Evolutionary conservation across 2,329 filamentous ascomycete genomes (phyloP).

Genomic region (Bipolaris cookei): DNA sequence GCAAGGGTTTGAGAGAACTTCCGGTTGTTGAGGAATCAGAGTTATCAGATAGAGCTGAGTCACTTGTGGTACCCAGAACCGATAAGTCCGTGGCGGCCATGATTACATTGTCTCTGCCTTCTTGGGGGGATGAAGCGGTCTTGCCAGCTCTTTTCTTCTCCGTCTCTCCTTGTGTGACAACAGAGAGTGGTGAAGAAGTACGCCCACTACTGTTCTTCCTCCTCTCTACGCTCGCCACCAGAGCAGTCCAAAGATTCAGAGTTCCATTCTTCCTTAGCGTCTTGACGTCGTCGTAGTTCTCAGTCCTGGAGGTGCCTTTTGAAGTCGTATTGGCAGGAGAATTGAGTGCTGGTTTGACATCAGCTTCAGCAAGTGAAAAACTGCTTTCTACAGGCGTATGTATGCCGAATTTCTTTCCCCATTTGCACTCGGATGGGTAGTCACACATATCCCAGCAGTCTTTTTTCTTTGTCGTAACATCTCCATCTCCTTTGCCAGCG

Average conservation of each 20-base stretch:
- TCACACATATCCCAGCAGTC: conserved; percentile 56
- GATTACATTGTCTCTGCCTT: conserved; percentile 12
- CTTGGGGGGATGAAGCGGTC: neutral
- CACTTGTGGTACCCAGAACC: neutral
- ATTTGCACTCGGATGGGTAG: conserved; percentile 56
- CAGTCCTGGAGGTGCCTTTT: conserved; percentile 25
- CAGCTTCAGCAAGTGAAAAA: conserved; percentile 5
- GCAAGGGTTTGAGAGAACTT: conserved; percentile 6
- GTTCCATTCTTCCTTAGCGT: conserved; percentile 6
- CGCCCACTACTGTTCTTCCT: conserved; percentile 19
- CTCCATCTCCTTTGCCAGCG: neutral
- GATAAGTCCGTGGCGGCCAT: neutral
- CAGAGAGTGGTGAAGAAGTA: conserved; percentile 27
- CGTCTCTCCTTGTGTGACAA: conserved; percentile 9
- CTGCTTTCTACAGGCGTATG: conserved; percentile 27
- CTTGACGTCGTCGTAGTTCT: conserved; percentile 14
- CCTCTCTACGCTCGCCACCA: conserved; percentile 37
- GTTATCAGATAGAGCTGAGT: neutral
- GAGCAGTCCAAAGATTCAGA: conserved; percentile 31
- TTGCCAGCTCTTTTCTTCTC: neutral
- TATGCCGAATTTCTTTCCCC: conserved; percentile 40
- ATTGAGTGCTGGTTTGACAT: neutral
- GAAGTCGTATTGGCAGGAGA: conserved; percentile 8
- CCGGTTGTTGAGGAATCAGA: neutral
- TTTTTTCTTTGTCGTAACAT: conserved; percentile 11